Base-by-base conservation (phyloP, 805 yeast species). In the Wickerhamiella shivajii region DNA sequence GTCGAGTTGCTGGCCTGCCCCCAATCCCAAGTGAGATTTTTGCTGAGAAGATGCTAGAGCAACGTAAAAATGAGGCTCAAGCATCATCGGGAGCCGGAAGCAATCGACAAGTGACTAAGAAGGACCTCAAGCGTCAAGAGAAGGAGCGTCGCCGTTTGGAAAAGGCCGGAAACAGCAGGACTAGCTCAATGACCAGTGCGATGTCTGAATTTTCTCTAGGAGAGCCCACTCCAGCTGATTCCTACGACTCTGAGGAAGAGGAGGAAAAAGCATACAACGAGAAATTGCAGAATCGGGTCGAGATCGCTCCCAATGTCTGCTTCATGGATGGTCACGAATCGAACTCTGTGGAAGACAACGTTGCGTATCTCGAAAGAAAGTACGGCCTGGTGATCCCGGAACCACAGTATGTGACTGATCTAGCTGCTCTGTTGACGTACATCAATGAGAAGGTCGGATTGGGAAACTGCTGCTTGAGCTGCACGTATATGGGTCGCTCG, bases 341-440 rank as follows among this genome's bases (percentile, higher is more conserved):
- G 40, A 57, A 50, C 10, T 71, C 68, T 18, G 49, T 72, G 12
- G 79, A 74, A 44, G 63, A 59, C 22, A 75, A 75, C 40, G 65
- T 77, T 19, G 64, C 62, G 18, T 94, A 90, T 53, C 77, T 90
- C 93, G 73, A 69, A 48, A 65, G 64, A 38, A 60, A 55, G 23
- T 95, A 79, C 54, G 97, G 97, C 2, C 63, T 90, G 27, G 90
- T 77, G 41, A 66, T 90, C 5, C 98, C 98, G 1, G 96, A 90
- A 53, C 60, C 64, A 40, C 64, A 69, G 11, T 84, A 70, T 47
- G 61, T 90, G 30, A 60, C 56, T 0, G 81, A 85, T 51, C 58
- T 69, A 31, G 64, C 60, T 24, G 97, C 96, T 0, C 61, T 90
- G 25, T 54, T 90, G n/a, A 52, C 58, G 2, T 80, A 79, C 49